Evolutionary conservation across 2,329 filamentous ascomycete species (phyloP).

Genomic region (Fusarium sp.): DNA sequence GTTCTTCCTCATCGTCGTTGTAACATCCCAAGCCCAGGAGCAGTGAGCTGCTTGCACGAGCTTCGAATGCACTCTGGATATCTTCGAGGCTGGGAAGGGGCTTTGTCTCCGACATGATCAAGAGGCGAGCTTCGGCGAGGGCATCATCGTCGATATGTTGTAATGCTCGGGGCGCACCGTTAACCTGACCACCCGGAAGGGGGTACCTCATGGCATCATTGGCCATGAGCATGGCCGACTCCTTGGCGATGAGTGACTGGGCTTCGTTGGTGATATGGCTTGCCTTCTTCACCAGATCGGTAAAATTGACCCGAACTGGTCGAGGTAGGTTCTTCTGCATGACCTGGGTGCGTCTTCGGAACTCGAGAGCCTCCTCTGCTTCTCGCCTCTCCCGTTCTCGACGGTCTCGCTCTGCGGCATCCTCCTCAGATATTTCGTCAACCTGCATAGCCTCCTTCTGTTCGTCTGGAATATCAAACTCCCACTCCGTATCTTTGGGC

Average conservation of each 20-base stretch:
- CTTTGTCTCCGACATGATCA: conserved; percentile 75
- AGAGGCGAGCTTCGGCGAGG: conserved; percentile 76
- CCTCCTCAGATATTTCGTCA: conserved; percentile 62
- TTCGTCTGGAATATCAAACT: conserved; percentile 89
- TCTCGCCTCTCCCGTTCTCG: conserved; percentile 77
- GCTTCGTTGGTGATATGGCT: conserved; percentile 67
- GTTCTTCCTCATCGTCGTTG: conserved; percentile 75
- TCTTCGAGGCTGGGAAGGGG: conserved; percentile 57
- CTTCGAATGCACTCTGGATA: conserved; percentile 63
- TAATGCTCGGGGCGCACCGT: conserved; percentile 66
- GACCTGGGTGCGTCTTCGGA: conserved; percentile 86
- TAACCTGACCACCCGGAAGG: conserved; percentile 70
- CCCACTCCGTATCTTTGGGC: conserved; percentile 93
- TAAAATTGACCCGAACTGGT: conserved; percentile 74
- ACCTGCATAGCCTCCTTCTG: conserved; percentile 64
- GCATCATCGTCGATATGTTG: conserved; percentile 72
- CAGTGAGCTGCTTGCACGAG: conserved; percentile 61
- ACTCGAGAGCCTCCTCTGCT: conserved; percentile 77
- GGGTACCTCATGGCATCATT: conserved; percentile 81
- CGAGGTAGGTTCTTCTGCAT: conserved; percentile 84
- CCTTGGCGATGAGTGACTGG: conserved; percentile 74
- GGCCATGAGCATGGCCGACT: conserved; percentile 80
- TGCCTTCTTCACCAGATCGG: conserved; percentile 70
- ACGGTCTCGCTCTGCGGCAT: conserved; percentile 76
- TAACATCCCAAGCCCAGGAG: conserved; percentile 85